Base-by-base conservation (phyloP, 2,329 filamentous ascomycete species). In the Aspergillus pseudonomiae region DNA sequence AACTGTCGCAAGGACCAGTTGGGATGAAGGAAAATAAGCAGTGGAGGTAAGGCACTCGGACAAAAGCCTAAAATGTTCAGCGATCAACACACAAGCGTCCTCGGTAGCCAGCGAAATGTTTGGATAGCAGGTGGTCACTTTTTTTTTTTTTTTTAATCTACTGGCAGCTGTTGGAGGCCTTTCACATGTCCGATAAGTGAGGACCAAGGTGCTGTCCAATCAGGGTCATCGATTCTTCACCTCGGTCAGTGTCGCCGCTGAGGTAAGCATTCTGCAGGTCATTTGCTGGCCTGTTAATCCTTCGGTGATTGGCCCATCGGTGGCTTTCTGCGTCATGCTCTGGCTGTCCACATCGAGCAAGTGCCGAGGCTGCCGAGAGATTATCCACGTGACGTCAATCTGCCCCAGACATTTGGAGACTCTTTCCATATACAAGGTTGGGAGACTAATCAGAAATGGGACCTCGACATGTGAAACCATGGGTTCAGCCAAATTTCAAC, bases 291-390 rank as follows among this genome's bases (percentile, higher is more conserved):
- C 30, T 34, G 16, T 14, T 11, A 36, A 4, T n/a, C 12, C 2
- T 34, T 21, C 19, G 53, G n/a, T 69, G 46, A 71, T 71, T 71
- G 69, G 69, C n/a, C 26, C 19, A 36, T 19, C 34, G 11, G n/a
- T 6, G 28, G 45, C 11, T 36, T 48, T 6, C 61, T 63, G 65
- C 67, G 63, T 70, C 68, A 71, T 69, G 34, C 45, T 45, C 30
- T 32, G 21, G 11, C 24, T 53, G 19, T 12, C 65, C 60, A 1
- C 5, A 59, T 62, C 50, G 9, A 64, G 70, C 62, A 71, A 55
- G 26, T 70, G 52, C 70, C 70, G 70, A 71, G 70, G 70, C 59
- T 63, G n/a, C 19, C 7, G 26, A 36, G 52, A 19, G 4, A 34
- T 14, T 24, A 19, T 19, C 52, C 52, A 55, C 52, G 52, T 55